phyloP scores from a whole-genome alignment of 305 asterid genomes.

The Fraxinus albicans region DNA sequence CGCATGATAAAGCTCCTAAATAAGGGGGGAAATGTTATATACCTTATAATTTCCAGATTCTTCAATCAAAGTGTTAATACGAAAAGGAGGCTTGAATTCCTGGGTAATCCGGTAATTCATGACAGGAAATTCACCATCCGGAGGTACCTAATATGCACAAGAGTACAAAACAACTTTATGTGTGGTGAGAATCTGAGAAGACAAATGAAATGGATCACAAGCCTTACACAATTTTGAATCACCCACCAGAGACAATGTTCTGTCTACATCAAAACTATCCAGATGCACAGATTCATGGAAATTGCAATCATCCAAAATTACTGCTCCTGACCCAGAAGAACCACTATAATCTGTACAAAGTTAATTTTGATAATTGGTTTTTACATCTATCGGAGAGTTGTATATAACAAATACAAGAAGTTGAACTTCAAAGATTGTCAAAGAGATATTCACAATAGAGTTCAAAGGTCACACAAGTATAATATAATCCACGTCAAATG shows the following conservation, averaged over 20 bases:
- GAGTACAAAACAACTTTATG: slow-evolving; percentile 12
- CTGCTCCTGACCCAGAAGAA: slow-evolving; percentile 86
- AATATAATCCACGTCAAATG: not conserved
- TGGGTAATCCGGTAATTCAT: slow-evolving; percentile 99
- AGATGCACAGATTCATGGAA: slow-evolving; percentile 98
- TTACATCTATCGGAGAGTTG: slow-evolving; percentile 14
- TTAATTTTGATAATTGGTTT: slow-evolving; percentile 10
- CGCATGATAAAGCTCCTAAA: not conserved
- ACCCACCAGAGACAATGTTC: slow-evolving; percentile 86
- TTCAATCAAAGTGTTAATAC: slow-evolving; percentile 85
- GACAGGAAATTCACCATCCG: slow-evolving; percentile 99
- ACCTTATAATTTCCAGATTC: slow-evolving; percentile 95
- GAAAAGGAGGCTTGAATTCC: slow-evolving; percentile 98
- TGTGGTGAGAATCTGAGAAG: slow-evolving; percentile 9
- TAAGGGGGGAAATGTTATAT: slow-evolving; percentile 9
- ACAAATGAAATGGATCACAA: slow-evolving; percentile 20
- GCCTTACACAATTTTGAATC: slow-evolving; percentile 19
- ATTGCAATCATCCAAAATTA: slow-evolving; percentile 95
- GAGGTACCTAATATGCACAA: slow-evolving; percentile 68
- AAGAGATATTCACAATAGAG: slow-evolving; percentile 8
- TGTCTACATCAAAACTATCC: slow-evolving; percentile 90
- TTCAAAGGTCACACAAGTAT: slow-evolving; percentile 5
- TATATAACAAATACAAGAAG: not conserved
- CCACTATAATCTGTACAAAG: slow-evolving; percentile 69
- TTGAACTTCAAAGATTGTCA: slow-evolving; percentile 2